phyloP scores from a whole-genome alignment of 306 rosid species.

The Malus sylvestris region DNA sequence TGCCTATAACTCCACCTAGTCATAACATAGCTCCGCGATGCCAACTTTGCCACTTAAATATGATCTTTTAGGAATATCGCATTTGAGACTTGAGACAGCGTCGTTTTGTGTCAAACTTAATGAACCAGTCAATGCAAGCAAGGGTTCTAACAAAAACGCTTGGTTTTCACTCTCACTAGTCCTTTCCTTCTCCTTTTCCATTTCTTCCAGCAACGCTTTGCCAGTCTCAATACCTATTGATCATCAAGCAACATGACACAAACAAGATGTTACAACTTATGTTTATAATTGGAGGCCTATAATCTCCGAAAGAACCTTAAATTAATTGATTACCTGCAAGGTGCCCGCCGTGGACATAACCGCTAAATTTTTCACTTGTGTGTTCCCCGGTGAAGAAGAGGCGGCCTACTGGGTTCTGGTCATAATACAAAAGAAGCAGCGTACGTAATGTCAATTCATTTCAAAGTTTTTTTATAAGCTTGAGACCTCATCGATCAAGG shows the following conservation, averaged over 20 bases:
- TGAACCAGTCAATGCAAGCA: constrained; percentile 61
- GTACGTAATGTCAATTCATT: background rate
- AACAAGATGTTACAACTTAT: background rate
- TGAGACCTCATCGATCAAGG: background rate
- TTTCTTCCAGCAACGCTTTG: constrained; percentile 62
- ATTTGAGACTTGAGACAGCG: constrained; percentile 55
- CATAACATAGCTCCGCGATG: constrained; percentile 54
- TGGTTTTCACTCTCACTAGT: constrained; percentile 48
- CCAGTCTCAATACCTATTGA: constrained; percentile 75
- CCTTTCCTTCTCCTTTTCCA: constrained; percentile 55
- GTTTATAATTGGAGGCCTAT: background rate
- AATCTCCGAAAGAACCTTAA: background rate
- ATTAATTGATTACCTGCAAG: constrained; percentile 51
- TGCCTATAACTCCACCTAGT: constrained; percentile 26
- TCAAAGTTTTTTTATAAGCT: background rate
- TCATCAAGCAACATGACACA: constrained; percentile 1
- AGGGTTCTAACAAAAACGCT: constrained; percentile 57
- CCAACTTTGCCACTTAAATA: constrained; percentile 67
- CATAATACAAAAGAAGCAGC: background rate
- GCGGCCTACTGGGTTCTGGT: constrained; percentile 78
- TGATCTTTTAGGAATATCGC: constrained; percentile 67
- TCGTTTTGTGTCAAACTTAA: constrained; percentile 55
- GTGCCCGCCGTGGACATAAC: constrained; percentile 91
- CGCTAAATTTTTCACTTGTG: constrained; percentile 77
- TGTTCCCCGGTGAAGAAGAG: constrained; percentile 88